Base-by-base conservation (phyloP, 345 rosid species). In the Aquilaria malaccensis region DNA sequence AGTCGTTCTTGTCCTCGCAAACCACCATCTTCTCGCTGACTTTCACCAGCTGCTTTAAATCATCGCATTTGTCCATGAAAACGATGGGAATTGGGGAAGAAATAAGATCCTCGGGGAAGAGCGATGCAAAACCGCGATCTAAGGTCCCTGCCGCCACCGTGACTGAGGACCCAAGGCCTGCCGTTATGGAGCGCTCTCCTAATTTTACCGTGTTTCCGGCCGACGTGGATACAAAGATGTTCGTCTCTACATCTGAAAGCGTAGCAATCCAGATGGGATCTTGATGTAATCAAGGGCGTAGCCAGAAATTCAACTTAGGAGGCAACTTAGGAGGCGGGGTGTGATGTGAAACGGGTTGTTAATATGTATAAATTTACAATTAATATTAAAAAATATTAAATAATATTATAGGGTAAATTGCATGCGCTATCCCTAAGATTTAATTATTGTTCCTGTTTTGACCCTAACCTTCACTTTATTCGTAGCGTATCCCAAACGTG, bases 181-280 rank as follows among this genome's bases (percentile, higher is more conserved):
- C 81, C 84, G 46, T 80, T 80, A 33, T 80, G 84, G 6, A 74
- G 71, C 15, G 74, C 45, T n/a, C 11, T 63, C 7, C 31, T 1
- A 7, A 22, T 22, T 22, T 22, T 0, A 22, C 0, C 80, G 85
- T 55, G 55, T 79, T 79, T 50, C 87, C 84, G 0, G 84, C 82
- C 0, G 87, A 80, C 2, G 84, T 74, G 1, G 85, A 76, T 15
- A 83, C 85, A 13, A 83, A 80, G 13, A 83, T 72, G 29, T 69
- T 72, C 62, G 74, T 80, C 62, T 80, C 75, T 4, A 72, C 15
- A 49, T 83, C 88, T 1, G 83, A 74, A 58, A 74, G 78, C 52
- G 88, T 62, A 55, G 88, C 83, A 47, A 80, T 63, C 9, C 85
- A 85, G 1, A 83, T 15, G 0, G 81, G 81, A 33, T 83, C 85